Percentiles rank a stretch among this genome's conserved stretches.
Conservation (phyloP, 2,329 filamentous ascomycete genomes). For the Arthrobotrys pseudoclavata region DNA sequence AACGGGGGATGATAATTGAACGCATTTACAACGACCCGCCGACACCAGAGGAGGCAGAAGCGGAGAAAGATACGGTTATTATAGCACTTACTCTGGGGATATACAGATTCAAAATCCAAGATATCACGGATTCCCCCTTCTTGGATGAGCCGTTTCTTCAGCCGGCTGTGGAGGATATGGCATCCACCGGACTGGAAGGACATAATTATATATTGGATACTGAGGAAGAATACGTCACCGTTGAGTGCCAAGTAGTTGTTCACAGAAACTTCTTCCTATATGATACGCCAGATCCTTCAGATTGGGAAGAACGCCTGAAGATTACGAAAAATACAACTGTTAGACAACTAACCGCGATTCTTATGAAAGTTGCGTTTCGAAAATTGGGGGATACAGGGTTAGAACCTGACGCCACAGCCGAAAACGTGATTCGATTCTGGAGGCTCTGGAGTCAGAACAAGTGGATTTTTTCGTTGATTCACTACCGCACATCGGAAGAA, state of each 20-base stretch:
- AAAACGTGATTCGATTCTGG: slow-evolving; percentile 11
- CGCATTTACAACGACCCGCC: neutral
- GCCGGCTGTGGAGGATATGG: neutral
- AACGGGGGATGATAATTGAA: neutral
- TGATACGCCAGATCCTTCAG: neutral
- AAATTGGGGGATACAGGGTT: neutral
- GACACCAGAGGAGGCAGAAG: slow-evolving; percentile 2
- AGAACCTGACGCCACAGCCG: neutral
- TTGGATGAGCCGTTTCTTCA: slow-evolving; percentile 37
- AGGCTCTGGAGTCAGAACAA: neutral
- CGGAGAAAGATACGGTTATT: slow-evolving; percentile 3
- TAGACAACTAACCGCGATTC: slow-evolving; percentile 2
- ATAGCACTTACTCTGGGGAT: neutral
- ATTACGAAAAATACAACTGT: slow-evolving; percentile 21
- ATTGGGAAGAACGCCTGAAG: neutral
- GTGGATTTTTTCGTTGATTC: slow-evolving; percentile 11
- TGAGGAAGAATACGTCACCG: neutral
- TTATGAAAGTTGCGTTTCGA: neutral
- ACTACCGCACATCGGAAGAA: slow-evolving; percentile 16
- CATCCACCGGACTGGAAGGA: neutral
- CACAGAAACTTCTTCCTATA: neutral
- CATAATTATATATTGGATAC: neutral
- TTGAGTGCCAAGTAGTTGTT: neutral
- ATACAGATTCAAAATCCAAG: slow-evolving; percentile 22
- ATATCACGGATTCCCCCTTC: slow-evolving; percentile 36